phyloP scores from a whole-genome alignment of 1,139 yeast genomes.

The Saccharomycopsis phalli region DNA sequence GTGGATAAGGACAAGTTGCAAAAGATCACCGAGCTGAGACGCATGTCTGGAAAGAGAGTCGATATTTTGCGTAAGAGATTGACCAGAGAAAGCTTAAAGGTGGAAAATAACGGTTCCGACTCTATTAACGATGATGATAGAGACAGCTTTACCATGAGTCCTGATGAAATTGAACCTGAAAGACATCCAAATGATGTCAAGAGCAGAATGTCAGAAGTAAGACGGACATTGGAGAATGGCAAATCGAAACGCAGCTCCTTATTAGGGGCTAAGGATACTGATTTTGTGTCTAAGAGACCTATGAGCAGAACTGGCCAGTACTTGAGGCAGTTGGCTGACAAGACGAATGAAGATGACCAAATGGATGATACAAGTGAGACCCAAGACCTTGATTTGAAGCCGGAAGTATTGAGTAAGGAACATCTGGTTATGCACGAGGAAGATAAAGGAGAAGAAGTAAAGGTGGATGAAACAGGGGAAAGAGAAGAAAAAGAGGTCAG shows the following conservation, averaged over 20 bases:
- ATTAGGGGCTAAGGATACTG: neutral
- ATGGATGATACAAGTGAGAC: too few species aligned
- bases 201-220: slow-evolving; percentile 8
- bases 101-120: too few species aligned
- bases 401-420: too few species aligned
- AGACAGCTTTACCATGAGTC: too few species aligned
- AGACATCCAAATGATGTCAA: slow-evolving; percentile 3
- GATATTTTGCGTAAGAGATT: slow-evolving; percentile 15
- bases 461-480: too few species aligned
- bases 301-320: slow-evolving; percentile 14
- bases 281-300: neutral
- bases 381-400: too few species aligned
- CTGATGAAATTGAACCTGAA: neutral
- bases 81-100: slow-evolving; percentile 8
- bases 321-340: neutral
- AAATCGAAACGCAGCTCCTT: neutral
- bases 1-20: slow-evolving; percentile 20
- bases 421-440: too few species aligned
- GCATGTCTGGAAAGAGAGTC: slow-evolving; percentile 16
- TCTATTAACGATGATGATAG: too few species aligned
- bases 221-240: slow-evolving; percentile 3
- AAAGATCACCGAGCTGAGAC: slow-evolving; percentile 14
- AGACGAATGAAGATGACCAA: too few species aligned
- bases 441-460: too few species aligned
- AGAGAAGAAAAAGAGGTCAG: too few species aligned